Evolutionary conservation across 2,329 filamentous ascomycete species (phyloP), one percentile per base, ranked within the genome.

Genomic region (Alternaria panax): DNA sequence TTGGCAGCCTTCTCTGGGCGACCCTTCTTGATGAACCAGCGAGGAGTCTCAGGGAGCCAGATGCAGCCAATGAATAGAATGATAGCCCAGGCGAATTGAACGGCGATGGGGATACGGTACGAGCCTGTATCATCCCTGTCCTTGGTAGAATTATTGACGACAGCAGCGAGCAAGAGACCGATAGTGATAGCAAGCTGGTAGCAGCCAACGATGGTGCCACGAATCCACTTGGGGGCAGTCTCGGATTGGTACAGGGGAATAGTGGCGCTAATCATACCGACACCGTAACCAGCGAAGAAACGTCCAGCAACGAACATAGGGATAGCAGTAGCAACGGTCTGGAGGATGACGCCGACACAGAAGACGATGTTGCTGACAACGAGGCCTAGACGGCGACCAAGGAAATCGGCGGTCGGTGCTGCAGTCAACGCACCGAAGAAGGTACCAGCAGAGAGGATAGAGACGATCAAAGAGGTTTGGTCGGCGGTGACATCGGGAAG

Each of bases 371-470:
- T 70, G 59, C 67, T 71, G 34, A 66, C 66, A 20, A 79, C 74
- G 7, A 80, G 84, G 28, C 90, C 91, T 57, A 86, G 81, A 51
- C 91, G 88, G 70, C 90, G 89, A 58, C 91, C 91, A 50, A 91
- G 78, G 40, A 82, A 78, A 75, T 96, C 92, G 48, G 88, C 92
- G 6, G 68, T 56, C 18, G 73, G 91, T 6, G 90, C 91, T 34
- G 91, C 87, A 14, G 89, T 78, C 25, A 95, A 82, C 32, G 92
- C 85, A 54, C 92, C 92, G 56, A 92, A 80, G 68, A 92, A 88
- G 25, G 92, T 95, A 50, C 92, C 92, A 36, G 89, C 90, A 61
- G 91, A 95, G 34, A 96, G 84, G 64, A 96, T 94, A 16, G 92
- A 90, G 51, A 95, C 91, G 57, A 93, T 90, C 63, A 90, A 81